Conservation (phyloP, 2,329 filamentous ascomycete species). For the Claviceps cyperi region DNA sequence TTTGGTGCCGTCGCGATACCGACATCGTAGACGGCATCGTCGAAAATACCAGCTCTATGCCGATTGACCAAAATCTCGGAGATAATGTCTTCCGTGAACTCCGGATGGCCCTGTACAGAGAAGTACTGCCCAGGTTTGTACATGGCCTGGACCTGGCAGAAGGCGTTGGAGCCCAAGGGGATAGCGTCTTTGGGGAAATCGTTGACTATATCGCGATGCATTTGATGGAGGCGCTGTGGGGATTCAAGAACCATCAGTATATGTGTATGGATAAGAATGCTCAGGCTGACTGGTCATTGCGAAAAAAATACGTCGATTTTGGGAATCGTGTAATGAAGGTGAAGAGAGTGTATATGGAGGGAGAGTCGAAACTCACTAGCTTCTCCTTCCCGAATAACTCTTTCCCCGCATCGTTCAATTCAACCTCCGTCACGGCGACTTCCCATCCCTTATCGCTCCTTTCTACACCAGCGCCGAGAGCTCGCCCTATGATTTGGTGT, state of each 20-base stretch:
- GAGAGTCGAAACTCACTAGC: conserved; percentile 12
- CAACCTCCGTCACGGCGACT: conserved; percentile 26
- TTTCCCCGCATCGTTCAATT: conserved; percentile 25
- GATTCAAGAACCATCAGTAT: conserved; percentile 6
- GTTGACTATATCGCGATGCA: conserved; percentile 31
- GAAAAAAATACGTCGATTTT: not conserved
- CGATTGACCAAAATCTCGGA: conserved; percentile 31
- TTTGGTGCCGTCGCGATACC: conserved; percentile 50
- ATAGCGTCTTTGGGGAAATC: conserved; percentile 23
- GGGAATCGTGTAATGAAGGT: too few species aligned
- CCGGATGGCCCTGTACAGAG: conserved; percentile 33
- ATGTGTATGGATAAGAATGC: not conserved
- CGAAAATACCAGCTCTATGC: conserved; percentile 52
- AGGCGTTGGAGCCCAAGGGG: conserved; percentile 26
- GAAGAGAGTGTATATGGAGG: too few species aligned
- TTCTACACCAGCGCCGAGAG: conserved; percentile 23
- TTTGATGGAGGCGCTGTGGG: conserved; percentile 26
- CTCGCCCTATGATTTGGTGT: conserved; percentile 32
- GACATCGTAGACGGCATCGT: conserved; percentile 52
- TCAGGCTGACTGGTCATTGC: not conserved
- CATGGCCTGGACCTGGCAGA: conserved; percentile 28
- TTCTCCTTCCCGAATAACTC: conserved; percentile 23
- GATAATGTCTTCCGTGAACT: conserved; percentile 27
- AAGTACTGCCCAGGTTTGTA: conserved; percentile 25
- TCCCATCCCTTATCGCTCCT: conserved; percentile 29